Evolutionary conservation across 768 basidiomycete species (phyloP), one percentile per base, ranked within the genome.

Genomic region (Trametes sanguinea): DNA sequence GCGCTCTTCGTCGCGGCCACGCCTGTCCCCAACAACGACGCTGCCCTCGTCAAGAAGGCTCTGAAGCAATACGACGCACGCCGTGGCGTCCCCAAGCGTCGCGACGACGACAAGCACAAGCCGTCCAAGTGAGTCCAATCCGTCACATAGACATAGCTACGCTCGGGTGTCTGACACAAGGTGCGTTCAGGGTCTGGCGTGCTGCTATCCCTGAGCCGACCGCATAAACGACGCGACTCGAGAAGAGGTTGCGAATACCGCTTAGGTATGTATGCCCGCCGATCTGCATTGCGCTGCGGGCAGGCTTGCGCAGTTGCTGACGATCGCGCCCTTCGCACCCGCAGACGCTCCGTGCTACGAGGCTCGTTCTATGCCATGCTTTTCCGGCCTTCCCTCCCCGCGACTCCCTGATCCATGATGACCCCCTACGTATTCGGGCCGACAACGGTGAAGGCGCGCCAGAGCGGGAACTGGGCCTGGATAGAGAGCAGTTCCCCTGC

Each of bases 1-100:
- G 63, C 66, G 42, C 45, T 70, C 43, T 63, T 65, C 42, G 64
- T 59, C 30, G 46, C 66, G 39, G 65, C 70, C 16, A 67, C 64
- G 40, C 67, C 71, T 43, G 52, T 63, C 46, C 65, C 64, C 7
- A 39, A 47, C 39, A 27, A 48, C 4, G 59, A 66, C 16, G 57
- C 35, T 2, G 60, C 29, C 16, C 33, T 58, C 29, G 53, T 60
- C 51, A 66, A 66, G 65, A 62, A 55, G 57, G 54, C 61, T 2
- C 58, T 63, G 40, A 66, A 62, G 61, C 65, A 62, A 50, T 62
- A 53, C 56, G 54, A 66, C 44, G 57, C 52, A 6, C 54, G 58
- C 47, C 51, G 52, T 48, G 63, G 47, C 16, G 48, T 47, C 10
- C 51, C 62, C 47, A 58, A 54, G 59, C 57, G 48, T 51, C 63